These are phyloP conservation scores for Pythium aristosporum DNA, from an alignment of 352 stramenopile species.

Conservation along the genomic window DNA sequence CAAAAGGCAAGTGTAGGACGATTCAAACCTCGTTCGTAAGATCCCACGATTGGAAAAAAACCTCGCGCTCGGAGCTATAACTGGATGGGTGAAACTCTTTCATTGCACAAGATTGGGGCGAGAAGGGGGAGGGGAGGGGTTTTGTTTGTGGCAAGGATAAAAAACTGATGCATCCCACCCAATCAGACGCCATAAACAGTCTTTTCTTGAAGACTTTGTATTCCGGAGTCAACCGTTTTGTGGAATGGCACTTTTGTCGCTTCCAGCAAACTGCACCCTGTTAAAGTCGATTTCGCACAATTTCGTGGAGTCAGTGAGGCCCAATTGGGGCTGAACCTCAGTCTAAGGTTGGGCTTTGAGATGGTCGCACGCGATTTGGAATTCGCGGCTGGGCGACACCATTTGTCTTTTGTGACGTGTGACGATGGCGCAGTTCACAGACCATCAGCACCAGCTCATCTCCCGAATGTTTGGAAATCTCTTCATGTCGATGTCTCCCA, in stretches of 20 bases:
- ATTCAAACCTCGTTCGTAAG: not conserved
- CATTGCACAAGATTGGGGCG: constrained; percentile 19
- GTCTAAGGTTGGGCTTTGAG: not conserved
- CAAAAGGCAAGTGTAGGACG: not conserved
- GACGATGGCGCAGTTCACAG: too few relatives aligned
- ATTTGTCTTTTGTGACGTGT: not conserved
- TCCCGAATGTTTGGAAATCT: too few relatives aligned
- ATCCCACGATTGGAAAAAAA: constrained; percentile 16
- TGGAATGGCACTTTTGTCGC: too few relatives aligned
- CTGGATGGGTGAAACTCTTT: constrained; percentile 30
- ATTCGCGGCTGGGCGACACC: not conserved
- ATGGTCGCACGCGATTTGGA: not conserved
- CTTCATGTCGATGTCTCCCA: too few relatives aligned
- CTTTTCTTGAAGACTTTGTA: too few relatives aligned
- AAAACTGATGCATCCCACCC: not conserved
- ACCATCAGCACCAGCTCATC: too few relatives aligned
- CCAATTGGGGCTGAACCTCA: too few relatives aligned
- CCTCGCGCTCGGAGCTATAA: constrained; percentile 23
- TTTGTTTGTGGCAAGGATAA: not conserved
- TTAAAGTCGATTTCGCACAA: too few relatives aligned
- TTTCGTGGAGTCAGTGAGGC: too few relatives aligned
- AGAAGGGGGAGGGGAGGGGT: not conserved
- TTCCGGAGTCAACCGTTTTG: too few relatives aligned
- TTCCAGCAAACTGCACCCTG: too few relatives aligned
- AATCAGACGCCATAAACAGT: not conserved